Base-by-base conservation (phyloP, 1,139 yeast species). In the Blastobotrys apis region DNA sequence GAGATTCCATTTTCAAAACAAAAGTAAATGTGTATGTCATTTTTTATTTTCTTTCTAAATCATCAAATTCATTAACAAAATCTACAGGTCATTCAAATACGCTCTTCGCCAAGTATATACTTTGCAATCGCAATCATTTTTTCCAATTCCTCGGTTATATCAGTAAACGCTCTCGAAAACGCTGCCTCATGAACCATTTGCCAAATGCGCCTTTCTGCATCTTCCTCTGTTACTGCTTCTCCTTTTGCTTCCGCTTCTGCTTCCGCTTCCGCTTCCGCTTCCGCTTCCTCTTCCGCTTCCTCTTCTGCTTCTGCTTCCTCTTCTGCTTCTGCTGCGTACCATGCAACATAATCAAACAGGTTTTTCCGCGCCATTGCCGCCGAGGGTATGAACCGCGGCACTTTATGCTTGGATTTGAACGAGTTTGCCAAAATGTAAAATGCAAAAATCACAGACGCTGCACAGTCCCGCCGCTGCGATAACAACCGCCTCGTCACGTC, bases 171-270 rank as follows among this genome's bases (percentile, higher is more conserved):
- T 41, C 71, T 64, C 1, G 77, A 67, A 55, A 73, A 73, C 1
- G 76, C 75, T 57, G 72, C 65, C 19, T 73, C 75, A 50, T 74
- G 77, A 20, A 74, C 69, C 43, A 69, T 69, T 5, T 69, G 66
- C 78, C 78, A 74, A 37, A 54, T 37, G n/a, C 40, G 41, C 25
- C 30, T 35, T 12, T 31, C 33, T 29, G 33, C 35, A 21, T 39
- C 10, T 8, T 22, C 48, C n/a, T 32, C 36, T n/a, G n/a, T n/a
- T n/a, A n/a, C n/a, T n/a, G n/a, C n/a, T 13, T 41, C 41, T 3
- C 10, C 23, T n/a, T 34, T 22, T 3, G 3, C 15, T 15, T 25
- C 40, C 9, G 12, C 19, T 21, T 32, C 34, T 13, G 31, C 29
- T 8, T 26, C 46, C 3, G 15, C 25, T n/a, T 33, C 39, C 10